These are phyloP conservation scores for Cenococcum geophilum DNA, from an alignment of 495 filamentous ascomycete species.

Conservation along the genomic window DNA sequence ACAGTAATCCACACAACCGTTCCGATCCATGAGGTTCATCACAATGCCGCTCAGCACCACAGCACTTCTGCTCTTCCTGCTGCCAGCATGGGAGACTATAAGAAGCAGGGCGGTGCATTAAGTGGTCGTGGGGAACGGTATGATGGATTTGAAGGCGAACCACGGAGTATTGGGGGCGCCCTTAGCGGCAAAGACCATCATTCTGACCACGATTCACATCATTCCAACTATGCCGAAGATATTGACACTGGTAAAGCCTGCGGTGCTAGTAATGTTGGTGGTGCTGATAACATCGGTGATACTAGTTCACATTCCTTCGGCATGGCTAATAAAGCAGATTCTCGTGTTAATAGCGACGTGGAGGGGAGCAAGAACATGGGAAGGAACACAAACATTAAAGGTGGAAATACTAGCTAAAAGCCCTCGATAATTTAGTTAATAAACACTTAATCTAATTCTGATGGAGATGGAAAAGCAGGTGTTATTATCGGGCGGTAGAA, in stretches of 20 bases:
- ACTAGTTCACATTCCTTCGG: constrained; percentile 18
- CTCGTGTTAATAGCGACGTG: constrained; percentile 2
- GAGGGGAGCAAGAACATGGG: constrained; percentile 13
- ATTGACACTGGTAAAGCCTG: neutral
- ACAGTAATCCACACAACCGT: constrained; percentile 61
- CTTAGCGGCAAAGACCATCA: constrained; percentile 26
- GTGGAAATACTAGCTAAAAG: constrained; percentile 29
- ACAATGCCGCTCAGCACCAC: constrained; percentile 56
- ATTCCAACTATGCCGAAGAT: neutral
- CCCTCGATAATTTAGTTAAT: constrained; percentile 43
- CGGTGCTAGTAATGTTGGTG: neutral
- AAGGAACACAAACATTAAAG: constrained; percentile 13
- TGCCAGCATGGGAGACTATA: constrained; percentile 57
- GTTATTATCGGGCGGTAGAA: too few species aligned
- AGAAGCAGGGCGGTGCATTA: constrained; percentile 50
- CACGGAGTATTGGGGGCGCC: constrained; percentile 43
- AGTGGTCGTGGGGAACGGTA: constrained; percentile 50
- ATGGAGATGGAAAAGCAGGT: constrained; percentile 44
- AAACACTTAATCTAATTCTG: constrained; percentile 45
- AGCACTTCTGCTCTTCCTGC: constrained; percentile 51
- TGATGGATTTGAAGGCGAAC: constrained; percentile 53
- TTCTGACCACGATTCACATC: neutral
- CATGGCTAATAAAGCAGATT: constrained; percentile 23
- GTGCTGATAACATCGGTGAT: neutral
- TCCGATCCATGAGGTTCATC: constrained; percentile 60